Conservation (phyloP, 352 stramenopile genomes). For the Blastocystis sp. region DNA sequence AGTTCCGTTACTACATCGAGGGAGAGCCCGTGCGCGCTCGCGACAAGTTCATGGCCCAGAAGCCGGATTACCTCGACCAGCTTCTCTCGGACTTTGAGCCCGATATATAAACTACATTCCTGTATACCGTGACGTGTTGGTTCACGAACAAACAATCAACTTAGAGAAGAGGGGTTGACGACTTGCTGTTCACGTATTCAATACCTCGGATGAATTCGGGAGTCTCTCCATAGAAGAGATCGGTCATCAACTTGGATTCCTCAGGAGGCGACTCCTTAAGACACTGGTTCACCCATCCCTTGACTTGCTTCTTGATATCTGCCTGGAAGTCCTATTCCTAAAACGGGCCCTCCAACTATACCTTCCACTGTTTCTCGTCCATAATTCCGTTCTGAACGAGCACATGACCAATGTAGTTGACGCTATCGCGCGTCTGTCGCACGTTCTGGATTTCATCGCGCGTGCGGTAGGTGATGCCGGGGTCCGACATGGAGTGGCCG, state of each 20-base stretch:
- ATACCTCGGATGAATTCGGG: slow-evolving; percentile 90
- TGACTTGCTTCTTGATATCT: slow-evolving; percentile 91
- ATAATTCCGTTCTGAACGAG: slow-evolving; percentile 92
- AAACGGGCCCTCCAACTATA: slow-evolving; percentile 66
- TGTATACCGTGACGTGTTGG: no score
- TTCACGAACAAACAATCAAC: slow-evolving; percentile 23
- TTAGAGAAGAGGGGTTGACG: slow-evolving; percentile 59
- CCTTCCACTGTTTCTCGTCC: slow-evolving; percentile 67
- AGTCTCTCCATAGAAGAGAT: slow-evolving; percentile 79
- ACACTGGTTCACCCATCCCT: slow-evolving; percentile 82
- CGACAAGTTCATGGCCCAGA: slow-evolving; percentile 50
- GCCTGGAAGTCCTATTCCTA: slow-evolving; percentile 91
- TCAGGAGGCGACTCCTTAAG: slow-evolving; percentile 70
- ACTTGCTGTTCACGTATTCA: slow-evolving; percentile 83
- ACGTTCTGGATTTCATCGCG: slow-evolving; percentile 98
- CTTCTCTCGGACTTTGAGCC: slow-evolving; percentile 43
- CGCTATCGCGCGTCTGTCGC: slow-evolving; percentile 88
- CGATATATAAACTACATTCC: slow-evolving; percentile 42
- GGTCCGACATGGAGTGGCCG: slow-evolving; percentile 98
- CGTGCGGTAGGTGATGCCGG: slow-evolving; percentile 97
- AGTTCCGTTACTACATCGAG: slow-evolving; percentile 7
- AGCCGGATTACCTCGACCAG: slow-evolving; percentile 42
- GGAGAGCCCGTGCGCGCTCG: background rate
- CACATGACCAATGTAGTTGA: slow-evolving; percentile 63
- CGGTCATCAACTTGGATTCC: slow-evolving; percentile 76